Conservation (phyloP, 441 rosid genomes). For the California macrophylla region DNA sequence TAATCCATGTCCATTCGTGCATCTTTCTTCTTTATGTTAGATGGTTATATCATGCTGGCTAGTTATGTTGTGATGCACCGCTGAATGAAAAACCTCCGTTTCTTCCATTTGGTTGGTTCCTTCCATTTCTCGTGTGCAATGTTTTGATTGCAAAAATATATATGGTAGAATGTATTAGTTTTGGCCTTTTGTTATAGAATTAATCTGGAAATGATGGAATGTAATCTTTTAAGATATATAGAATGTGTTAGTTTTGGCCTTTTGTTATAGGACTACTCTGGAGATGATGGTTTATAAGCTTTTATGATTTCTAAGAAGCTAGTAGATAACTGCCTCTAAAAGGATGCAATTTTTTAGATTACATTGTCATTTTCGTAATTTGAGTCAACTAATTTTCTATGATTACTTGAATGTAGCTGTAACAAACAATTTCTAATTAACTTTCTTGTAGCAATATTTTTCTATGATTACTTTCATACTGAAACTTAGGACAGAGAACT, state of each 20-base stretch:
- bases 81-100: background rate
- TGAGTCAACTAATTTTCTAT: background rate
- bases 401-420: background rate
- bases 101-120: background rate
- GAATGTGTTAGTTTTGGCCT: background rate
- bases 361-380: too few relatives aligned
- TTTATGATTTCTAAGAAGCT: background rate
- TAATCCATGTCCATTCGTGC: background rate
- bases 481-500: background rate
- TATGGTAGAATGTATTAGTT: background rate
- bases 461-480: too few relatives aligned
- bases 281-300: background rate
- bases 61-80: background rate
- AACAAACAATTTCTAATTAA: background rate
- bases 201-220: background rate
- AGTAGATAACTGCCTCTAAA: background rate
- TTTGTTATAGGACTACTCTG: background rate
- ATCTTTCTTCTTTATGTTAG: background rate
- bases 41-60: background rate
- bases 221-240: background rate
- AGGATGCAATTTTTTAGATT: background rate
- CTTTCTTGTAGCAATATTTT: background rate
- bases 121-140: background rate
- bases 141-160: background rate
- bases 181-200: background rate